Evolutionary conservation across 2,329 filamentous ascomycete species (phyloP).

Genomic region (Calonectria leucothoes): DNA sequence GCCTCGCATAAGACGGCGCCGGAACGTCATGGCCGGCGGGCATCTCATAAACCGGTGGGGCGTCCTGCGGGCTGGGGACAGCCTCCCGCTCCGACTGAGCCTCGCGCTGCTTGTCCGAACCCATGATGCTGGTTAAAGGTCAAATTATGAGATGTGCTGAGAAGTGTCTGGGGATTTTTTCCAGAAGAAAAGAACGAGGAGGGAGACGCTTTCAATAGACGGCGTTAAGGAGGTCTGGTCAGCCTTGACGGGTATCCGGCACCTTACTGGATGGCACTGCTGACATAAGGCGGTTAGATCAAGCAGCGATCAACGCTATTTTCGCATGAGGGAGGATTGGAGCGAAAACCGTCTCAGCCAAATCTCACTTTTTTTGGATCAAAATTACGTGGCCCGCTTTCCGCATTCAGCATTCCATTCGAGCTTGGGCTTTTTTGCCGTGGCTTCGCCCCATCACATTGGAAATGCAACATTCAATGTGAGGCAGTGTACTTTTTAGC

Average conservation of each 20-base stretch:
- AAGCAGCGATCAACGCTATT: not conserved
- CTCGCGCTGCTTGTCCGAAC: slow-evolving; percentile 16
- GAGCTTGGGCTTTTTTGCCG: not conserved
- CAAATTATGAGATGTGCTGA: too few relatives aligned
- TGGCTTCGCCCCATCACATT: not conserved
- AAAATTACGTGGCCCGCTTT: not conserved
- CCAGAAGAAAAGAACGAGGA: not conserved
- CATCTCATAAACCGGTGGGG: slow-evolving; percentile 13
- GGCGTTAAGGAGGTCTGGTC: not conserved
- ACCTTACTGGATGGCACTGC: not conserved
- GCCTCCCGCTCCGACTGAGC: slow-evolving; percentile 7
- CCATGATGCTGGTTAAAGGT: not conserved
- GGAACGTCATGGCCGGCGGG: not conserved
- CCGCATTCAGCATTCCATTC: not conserved
- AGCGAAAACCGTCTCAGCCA: not conserved
- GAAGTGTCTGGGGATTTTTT: not conserved
- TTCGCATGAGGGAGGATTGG: not conserved
- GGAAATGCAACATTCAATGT: not conserved
- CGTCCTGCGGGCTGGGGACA: not conserved
- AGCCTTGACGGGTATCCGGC: not conserved
- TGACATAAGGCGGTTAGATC: not conserved
- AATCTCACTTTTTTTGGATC: not conserved
- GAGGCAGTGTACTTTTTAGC: not conserved
- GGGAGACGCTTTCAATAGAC: not conserved
- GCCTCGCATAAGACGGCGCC: not conserved